phyloP scores from a whole-genome alignment of 2,329 filamentous ascomycete genomes.

The Venturia nashicola region DNA sequence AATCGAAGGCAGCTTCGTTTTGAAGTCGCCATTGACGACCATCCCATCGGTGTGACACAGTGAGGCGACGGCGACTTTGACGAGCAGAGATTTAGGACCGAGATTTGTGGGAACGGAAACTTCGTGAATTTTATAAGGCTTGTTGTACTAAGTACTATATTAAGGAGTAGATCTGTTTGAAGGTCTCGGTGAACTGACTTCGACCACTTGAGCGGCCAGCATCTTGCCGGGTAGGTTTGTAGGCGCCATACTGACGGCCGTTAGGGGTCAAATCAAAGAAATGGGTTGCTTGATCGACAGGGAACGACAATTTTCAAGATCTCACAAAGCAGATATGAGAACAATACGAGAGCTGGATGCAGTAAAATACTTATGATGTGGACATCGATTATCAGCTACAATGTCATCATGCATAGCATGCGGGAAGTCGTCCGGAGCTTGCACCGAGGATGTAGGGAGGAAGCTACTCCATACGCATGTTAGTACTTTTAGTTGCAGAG shows the following conservation, averaged over 20 bases:
- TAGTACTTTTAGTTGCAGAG: neutral
- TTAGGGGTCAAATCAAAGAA: neutral
- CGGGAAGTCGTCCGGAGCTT: neutral
- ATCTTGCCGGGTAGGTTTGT: constrained; percentile 30
- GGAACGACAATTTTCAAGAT: neutral
- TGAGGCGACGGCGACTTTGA: constrained; percentile 47
- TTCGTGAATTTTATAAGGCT: constrained; percentile 41
- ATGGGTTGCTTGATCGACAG: neutral
- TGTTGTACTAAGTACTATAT: constrained; percentile 29
- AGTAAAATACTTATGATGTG: neutral
- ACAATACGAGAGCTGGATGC: neutral
- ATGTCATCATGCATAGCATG: constrained; percentile 4
- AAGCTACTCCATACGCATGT: neutral
- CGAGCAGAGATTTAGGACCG: constrained; percentile 41
- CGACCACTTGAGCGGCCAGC: constrained; percentile 36
- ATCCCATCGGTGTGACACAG: constrained; percentile 52
- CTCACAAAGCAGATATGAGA: neutral
- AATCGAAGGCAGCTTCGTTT: constrained; percentile 36
- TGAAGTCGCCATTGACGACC: constrained; percentile 39
- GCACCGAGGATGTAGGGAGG: neutral
- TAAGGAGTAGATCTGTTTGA: neutral
- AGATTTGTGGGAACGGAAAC: constrained; percentile 37
- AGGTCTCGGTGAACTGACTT: constrained; percentile 19
- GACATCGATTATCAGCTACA: neutral
- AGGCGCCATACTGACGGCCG: constrained; percentile 9